These are phyloP conservation scores for Mallotus repandus DNA, from an alignment of 441 rosid genomes.

Conservation along the genomic window DNA sequence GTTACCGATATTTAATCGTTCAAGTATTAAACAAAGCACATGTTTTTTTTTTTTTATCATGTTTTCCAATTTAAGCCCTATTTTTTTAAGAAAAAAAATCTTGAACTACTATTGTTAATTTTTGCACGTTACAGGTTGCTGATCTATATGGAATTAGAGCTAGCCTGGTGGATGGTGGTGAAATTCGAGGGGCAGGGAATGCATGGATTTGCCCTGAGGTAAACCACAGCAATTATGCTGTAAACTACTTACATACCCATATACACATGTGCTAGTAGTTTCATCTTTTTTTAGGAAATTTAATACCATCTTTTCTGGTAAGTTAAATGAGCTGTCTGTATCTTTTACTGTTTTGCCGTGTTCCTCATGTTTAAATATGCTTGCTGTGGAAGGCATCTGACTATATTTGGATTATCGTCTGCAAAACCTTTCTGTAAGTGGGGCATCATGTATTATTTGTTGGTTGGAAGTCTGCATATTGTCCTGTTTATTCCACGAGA, in stretches of 20 bases:
- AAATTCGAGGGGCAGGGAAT: constrained; percentile 99
- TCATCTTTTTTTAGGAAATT: background rate
- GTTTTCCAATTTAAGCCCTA: background rate
- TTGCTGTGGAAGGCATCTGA: background rate
- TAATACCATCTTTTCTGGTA: background rate
- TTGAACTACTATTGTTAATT: background rate
- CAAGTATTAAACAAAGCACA: background rate
- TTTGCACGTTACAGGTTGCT: constrained; percentile 65
- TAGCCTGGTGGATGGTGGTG: constrained; percentile 99
- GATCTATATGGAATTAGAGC: constrained; percentile 99
- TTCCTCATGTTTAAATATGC: background rate
- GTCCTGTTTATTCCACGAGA: constrained; percentile 7
- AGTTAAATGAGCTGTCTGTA: background rate
- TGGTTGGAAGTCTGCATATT: background rate
- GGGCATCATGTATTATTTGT: constrained; percentile 1
- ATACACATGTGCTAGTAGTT: background rate
- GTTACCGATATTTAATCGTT: constrained; percentile 30
- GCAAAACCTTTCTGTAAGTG: constrained; percentile 1
- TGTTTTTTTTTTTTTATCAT: constrained; percentile 10
- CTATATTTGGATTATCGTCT: constrained; percentile 20
- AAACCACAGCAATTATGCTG: constrained; percentile 14
- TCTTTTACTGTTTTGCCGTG: background rate
- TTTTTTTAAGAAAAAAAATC: background rate
- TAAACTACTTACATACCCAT: too few relatives aligned
- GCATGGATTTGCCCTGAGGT: constrained; percentile 99